These are phyloP conservation scores for Trypethelium eluteriae DNA, from an alignment of 495 filamentous ascomycete species.

Conservation along the genomic window DNA sequence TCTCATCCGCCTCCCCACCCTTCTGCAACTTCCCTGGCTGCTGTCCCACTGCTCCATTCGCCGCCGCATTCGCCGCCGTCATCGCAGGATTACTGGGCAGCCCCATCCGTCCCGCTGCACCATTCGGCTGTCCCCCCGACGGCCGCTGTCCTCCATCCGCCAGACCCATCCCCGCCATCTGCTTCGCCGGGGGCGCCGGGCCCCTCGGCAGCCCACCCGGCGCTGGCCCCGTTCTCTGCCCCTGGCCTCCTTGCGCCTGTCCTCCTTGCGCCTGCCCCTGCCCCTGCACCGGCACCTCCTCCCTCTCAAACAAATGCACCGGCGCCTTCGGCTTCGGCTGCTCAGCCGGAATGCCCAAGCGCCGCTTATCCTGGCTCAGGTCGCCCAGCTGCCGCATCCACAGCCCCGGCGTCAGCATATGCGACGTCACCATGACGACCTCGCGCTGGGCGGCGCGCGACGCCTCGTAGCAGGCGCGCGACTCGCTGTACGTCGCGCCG, in stretches of 20 bases:
- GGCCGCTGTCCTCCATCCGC: slow-evolving; percentile 28
- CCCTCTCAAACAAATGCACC: slow-evolving; percentile 77
- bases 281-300: slow-evolving; percentile 28
- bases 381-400: slow-evolving; percentile 78
- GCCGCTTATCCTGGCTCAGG: slow-evolving; percentile 62
- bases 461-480: slow-evolving; percentile 81
- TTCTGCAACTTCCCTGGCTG: slow-evolving; percentile 43
- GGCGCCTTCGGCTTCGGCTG: slow-evolving; percentile 71
- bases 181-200: slow-evolving; percentile 47
- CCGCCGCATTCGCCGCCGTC: slow-evolving; percentile 30
- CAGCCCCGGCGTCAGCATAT: slow-evolving; percentile 77
- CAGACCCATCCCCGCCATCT: slow-evolving; percentile 54
- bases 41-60: slow-evolving; percentile 24
- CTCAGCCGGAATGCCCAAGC: slow-evolving; percentile 74
- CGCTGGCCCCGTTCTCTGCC: slow-evolving; percentile 9
- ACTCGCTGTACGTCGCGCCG: slow-evolving; percentile 86
- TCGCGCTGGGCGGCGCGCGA: slow-evolving; percentile 63
- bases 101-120: slow-evolving; percentile 19
- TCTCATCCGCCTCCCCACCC: slow-evolving; percentile 45
- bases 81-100: slow-evolving; percentile 21
- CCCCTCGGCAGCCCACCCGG: slow-evolving; percentile 17
- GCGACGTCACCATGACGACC: slow-evolving; percentile 81
- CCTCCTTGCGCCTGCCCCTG: neutral
- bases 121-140: slow-evolving; percentile 34
- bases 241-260: neutral